These are phyloP conservation scores for Hyaloscypha hepaticicola DNA, from an alignment of 495 filamentous ascomycete species.

Conservation along the genomic window DNA sequence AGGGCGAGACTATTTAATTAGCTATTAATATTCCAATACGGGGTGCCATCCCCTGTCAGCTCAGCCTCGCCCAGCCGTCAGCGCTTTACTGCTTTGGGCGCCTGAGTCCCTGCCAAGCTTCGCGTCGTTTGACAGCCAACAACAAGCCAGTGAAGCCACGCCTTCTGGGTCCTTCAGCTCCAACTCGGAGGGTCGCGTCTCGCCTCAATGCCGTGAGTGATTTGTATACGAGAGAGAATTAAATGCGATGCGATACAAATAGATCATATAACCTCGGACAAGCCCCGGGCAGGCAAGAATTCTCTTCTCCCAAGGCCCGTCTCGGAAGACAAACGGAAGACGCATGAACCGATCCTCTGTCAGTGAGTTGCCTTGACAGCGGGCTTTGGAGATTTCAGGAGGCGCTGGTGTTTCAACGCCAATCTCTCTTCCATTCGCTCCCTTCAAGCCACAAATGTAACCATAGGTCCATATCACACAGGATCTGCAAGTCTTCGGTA, in stretches of 20 bases:
- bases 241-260: too few relatives aligned
- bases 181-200: neutral
- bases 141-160: neutral
- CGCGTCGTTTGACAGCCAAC: neutral
- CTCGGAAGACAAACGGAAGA: too few relatives aligned
- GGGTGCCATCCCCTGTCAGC: neutral
- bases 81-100: neutral
- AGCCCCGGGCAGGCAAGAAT: too few relatives aligned
- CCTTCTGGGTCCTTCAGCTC: neutral
- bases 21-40: neutral
- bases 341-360: too few relatives aligned
- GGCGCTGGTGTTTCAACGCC: neutral
- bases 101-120: neutral
- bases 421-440: neutral
- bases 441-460: neutral
- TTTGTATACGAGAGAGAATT: too few relatives aligned
- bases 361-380: neutral
- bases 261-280: too few relatives aligned
- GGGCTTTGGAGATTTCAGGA: neutral
- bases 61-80: neutral
- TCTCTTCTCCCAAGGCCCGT: too few relatives aligned
- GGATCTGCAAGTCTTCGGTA: neutral
- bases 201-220: too few relatives aligned
- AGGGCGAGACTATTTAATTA: neutral
- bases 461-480: neutral